phyloP scores from a whole-genome alignment of 1,139 yeast genomes.

The Debaryomyces singareniensis region DNA sequence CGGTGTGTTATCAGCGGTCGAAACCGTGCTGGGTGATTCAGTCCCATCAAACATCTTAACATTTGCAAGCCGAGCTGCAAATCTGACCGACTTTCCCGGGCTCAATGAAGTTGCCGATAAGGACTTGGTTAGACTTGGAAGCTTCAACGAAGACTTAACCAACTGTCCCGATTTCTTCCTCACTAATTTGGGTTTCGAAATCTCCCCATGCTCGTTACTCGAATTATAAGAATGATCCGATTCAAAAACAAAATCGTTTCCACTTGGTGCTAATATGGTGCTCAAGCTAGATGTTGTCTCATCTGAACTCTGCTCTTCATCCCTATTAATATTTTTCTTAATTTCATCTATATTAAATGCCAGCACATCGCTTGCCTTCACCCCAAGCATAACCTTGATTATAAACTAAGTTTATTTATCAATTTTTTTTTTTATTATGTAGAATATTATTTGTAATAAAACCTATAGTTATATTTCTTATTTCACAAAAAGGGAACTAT shows the following conservation, averaged over 20 bases:
- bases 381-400: background rate
- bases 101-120: constrained; percentile 22
- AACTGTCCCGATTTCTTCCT: constrained; percentile 36
- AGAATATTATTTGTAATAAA: no score
- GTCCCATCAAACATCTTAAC: constrained; percentile 37
- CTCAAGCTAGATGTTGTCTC: constrained; percentile 1
- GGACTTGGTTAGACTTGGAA: constrained; percentile 19
- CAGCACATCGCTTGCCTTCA: background rate
- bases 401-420: no score
- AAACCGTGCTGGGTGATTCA: constrained; percentile 35
- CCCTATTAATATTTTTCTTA: background rate
- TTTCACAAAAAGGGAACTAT: no score
- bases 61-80: constrained; percentile 31
- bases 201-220: background rate
- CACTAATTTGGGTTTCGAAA: constrained; percentile 13
- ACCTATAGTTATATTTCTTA: no score
- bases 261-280: background rate
- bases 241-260: background rate
- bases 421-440: no score
- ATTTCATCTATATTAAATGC: background rate
- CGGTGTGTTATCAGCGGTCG: constrained; percentile 28
- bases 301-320: background rate
- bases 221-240: no score
- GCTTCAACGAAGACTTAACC: constrained; percentile 33
- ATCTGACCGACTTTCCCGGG: constrained; percentile 27